Evolutionary conservation across 2,329 filamentous ascomycete genomes (phyloP).

Genomic region (Bisporella sp.): DNA sequence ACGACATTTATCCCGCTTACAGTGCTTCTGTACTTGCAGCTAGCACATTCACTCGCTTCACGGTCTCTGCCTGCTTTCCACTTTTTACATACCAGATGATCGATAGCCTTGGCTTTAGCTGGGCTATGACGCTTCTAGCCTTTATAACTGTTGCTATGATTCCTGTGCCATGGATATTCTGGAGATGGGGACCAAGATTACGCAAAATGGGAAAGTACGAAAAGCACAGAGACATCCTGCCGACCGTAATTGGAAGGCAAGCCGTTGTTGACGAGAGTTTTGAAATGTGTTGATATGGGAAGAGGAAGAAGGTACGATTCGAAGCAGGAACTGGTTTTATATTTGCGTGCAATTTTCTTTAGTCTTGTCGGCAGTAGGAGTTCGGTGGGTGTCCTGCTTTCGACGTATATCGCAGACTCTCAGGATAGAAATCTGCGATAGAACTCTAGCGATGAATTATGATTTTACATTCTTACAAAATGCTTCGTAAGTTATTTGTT

Average conservation of each 20-base stretch:
- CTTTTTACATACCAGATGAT: conserved; percentile 21
- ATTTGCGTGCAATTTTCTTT: no score
- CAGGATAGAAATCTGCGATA: no score
- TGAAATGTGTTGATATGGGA: not conserved
- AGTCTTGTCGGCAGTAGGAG: no score
- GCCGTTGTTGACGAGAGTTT: not conserved
- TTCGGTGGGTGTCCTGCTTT: no score
- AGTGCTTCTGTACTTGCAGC: not conserved
- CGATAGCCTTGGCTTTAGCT: conserved; percentile 28
- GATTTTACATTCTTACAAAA: no score
- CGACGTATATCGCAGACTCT: no score
- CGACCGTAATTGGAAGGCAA: not conserved
- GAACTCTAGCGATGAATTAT: no score
- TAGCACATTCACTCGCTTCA: not conserved
- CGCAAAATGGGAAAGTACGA: no score
- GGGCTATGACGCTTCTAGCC: conserved; percentile 33
- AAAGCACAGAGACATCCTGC: not conserved
- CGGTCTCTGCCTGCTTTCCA: not conserved
- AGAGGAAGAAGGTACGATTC: not conserved
- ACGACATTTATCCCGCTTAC: not conserved
- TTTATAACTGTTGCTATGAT: conserved; percentile 33
- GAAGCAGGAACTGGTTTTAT: not conserved
- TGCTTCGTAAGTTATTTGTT: no score
- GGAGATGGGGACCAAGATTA: conserved; percentile 24
- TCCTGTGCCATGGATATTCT: conserved; percentile 36